These are phyloP conservation scores for Pistacia atlantica DNA, from an alignment of 345 rosid genomes.

Conservation along the genomic window DNA sequence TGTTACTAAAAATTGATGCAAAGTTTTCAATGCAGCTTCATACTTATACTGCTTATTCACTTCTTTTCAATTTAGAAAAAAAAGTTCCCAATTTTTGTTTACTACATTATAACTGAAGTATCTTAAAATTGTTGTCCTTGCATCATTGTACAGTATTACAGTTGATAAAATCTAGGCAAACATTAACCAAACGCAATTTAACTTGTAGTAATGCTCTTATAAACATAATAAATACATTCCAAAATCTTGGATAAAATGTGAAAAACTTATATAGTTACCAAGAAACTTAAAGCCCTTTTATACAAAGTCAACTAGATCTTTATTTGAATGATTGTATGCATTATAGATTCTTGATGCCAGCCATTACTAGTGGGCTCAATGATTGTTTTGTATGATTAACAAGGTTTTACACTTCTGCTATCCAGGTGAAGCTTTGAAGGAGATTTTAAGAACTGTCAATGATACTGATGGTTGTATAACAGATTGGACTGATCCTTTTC, in stretches of 20 bases:
- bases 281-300: background rate
- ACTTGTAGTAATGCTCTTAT: background rate
- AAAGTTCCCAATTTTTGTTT: background rate
- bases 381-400: background rate
- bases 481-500: conserved; percentile 63
- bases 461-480: conserved; percentile 47
- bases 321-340: background rate
- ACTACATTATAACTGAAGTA: background rate
- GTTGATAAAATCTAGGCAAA: background rate
- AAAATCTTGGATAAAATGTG: background rate
- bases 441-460: conserved; percentile 55
- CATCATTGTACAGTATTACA: background rate
- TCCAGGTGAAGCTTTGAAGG: conserved; percentile 74
- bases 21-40: background rate
- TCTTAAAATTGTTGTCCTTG: background rate
- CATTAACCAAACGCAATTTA: background rate
- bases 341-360: background rate
- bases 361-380: background rate
- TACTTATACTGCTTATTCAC: background rate
- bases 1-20: background rate
- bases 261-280: background rate
- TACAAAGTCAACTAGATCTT: background rate
- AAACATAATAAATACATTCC: background rate
- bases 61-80: background rate
- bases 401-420: conserved; percentile 9